phyloP scores from a whole-genome alignment of 306 rosid species.

The Vigna reflexopilosa region DNA sequence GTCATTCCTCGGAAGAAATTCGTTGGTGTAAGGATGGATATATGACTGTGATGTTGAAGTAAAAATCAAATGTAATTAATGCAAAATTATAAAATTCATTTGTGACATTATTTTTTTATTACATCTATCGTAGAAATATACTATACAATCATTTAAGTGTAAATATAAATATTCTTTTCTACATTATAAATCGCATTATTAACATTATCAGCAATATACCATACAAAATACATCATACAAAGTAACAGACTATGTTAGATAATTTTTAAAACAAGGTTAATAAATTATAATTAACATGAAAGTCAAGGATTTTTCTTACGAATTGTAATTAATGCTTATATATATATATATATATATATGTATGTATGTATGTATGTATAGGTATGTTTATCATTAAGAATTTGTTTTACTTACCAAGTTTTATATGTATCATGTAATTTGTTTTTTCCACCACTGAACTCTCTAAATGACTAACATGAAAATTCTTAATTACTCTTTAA shows the following conservation, averaged over 20 bases:
- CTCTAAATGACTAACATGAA: background rate
- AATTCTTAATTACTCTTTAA: background rate
- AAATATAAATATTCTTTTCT: no score
- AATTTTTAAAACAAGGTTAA: no score
- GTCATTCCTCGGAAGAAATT: background rate
- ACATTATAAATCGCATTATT: no score
- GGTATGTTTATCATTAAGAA: background rate
- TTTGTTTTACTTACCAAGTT: background rate
- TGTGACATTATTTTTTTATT: background rate
- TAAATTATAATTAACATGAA: background rate
- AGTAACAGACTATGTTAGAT: no score
- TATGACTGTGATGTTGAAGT: no score
- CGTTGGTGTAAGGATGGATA: background rate
- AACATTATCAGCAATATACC: no score
- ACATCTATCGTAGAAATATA: background rate
- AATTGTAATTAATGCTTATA: background rate
- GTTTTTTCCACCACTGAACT: no score
- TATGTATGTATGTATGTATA: no score
- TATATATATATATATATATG: background rate
- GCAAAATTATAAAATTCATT: background rate
- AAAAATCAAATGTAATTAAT: no score
- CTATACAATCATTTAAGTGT: background rate
- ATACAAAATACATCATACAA: no score
- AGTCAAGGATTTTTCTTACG: background rate
- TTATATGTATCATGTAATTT: background rate